These are phyloP conservation scores for Globisporangium mamillatum DNA, from an alignment of 352 stramenopile species.

Conservation along the genomic window DNA sequence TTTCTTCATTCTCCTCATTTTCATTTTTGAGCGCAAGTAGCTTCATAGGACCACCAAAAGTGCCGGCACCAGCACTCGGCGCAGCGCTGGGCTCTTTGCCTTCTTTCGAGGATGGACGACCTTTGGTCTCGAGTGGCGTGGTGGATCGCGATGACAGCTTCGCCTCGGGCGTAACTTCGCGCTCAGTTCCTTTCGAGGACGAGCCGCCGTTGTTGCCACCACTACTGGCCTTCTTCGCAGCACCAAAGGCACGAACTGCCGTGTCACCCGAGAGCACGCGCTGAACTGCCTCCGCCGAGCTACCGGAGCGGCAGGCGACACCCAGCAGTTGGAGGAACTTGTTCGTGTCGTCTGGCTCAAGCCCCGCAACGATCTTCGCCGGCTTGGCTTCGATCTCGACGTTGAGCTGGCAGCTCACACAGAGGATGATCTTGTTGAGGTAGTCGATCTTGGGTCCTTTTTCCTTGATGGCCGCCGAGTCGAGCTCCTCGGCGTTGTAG, in stretches of 20 bases:
- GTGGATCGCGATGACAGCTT: slow-evolving; percentile 54
- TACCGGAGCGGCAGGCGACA: slow-evolving; percentile 68
- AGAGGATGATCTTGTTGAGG: slow-evolving; percentile 88
- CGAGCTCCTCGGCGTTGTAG: slow-evolving; percentile 84
- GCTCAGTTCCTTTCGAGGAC: slow-evolving; percentile 22
- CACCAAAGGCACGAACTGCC: slow-evolving; percentile 30
- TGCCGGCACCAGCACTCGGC: slow-evolving; percentile 24
- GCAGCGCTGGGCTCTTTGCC: slow-evolving; percentile 31
- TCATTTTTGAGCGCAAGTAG: slow-evolving; percentile 41
- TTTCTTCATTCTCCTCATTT: slow-evolving; percentile 55
- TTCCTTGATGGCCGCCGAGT: slow-evolving; percentile 90
- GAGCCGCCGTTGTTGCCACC: neutral
- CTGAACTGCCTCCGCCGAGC: slow-evolving; percentile 63
- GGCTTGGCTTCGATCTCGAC: slow-evolving; percentile 85
- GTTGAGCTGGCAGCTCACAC: slow-evolving; percentile 87
- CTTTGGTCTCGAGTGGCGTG: slow-evolving; percentile 60
- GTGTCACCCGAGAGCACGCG: slow-evolving; percentile 66
- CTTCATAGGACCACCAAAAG: slow-evolving; percentile 59
- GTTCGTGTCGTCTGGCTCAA: slow-evolving; percentile 93
- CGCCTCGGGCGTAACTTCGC: slow-evolving; percentile 49
- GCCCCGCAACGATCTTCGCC: slow-evolving; percentile 87
- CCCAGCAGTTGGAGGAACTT: slow-evolving; percentile 91
- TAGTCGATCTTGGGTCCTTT: slow-evolving; percentile 93
- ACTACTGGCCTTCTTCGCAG: slow-evolving; percentile 32
- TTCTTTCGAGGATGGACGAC: slow-evolving; percentile 29